phyloP scores from a whole-genome alignment of 2,329 filamentous ascomycete genomes.

The Hypoxylon sp. region DNA sequence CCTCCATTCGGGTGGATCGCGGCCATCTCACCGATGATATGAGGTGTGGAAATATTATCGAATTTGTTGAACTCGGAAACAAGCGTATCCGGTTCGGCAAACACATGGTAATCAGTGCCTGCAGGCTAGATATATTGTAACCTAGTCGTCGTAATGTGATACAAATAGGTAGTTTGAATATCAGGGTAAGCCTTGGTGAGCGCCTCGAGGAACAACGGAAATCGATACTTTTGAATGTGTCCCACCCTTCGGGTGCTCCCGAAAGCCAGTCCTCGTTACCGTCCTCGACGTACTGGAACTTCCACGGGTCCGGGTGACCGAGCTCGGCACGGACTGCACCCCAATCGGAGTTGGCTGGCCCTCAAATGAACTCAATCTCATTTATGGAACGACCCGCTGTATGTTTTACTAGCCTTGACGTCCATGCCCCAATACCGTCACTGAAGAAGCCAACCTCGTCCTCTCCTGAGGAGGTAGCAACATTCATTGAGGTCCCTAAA shows the following conservation, averaged over 20 bases:
- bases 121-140: constrained; percentile 57
- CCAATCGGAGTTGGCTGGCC: constrained; percentile 64
- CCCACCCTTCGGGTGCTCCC: constrained; percentile 59
- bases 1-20: constrained; percentile 65
- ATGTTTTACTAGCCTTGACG: constrained; percentile 57
- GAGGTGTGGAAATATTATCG: constrained; percentile 57
- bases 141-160: constrained; percentile 57
- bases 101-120: constrained; percentile 64
- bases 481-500: constrained; percentile 64
- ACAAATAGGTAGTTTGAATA: constrained; percentile 66
- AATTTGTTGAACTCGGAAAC: constrained; percentile 64
- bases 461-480: constrained; percentile 52
- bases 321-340: constrained; percentile 68
- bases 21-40: constrained; percentile 61
- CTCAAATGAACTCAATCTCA: constrained; percentile 72
- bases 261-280: constrained; percentile 76
- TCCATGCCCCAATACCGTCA: constrained; percentile 70
- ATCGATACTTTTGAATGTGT: constrained; percentile 66
- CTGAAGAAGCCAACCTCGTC: constrained; percentile 62
- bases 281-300: constrained; percentile 71
- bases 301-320: constrained; percentile 71
- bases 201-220: constrained; percentile 69
- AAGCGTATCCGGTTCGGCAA: constrained; percentile 63
- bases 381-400: constrained; percentile 68
- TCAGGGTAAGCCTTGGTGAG: constrained; percentile 68